Percentiles rank a stretch among this genome's conserved stretches.
These are phyloP conservation scores for Plasmodium gaboni DNA, from an alignment of 169 alveolate genomes.

Conservation along the genomic window DNA sequence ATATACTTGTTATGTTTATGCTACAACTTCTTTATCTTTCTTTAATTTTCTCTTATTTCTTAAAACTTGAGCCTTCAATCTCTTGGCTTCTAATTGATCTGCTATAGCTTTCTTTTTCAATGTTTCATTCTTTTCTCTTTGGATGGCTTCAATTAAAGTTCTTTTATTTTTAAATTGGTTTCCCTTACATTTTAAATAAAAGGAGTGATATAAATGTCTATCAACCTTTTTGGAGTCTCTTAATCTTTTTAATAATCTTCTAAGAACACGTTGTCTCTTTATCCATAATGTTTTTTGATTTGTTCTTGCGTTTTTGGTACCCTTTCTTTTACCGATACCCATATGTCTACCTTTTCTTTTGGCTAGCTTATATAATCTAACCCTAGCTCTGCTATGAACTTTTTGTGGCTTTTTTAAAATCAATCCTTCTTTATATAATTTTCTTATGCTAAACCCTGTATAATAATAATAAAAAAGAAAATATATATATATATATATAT, in stretches of 20 bases:
- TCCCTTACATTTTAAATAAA: conserved; percentile 98
- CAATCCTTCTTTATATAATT: conserved; percentile 97
- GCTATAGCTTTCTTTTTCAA: conserved; percentile 91
- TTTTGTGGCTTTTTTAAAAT: conserved; percentile 96
- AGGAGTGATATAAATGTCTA: conserved; percentile 97
- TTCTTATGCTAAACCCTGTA: conserved; percentile 91
- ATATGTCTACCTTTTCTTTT: conserved; percentile 98
- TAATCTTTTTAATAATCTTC: conserved; percentile 97
- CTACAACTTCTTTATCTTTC: conserved; percentile 73
- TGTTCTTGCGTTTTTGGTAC: conserved; percentile 98
- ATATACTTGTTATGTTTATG: conserved; percentile 14
- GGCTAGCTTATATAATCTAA: conserved; percentile 93
- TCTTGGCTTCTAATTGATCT: conserved; percentile 91
- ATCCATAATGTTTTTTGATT: conserved; percentile 98
- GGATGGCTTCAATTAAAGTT: conserved; percentile 97
- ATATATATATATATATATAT: not conserved
- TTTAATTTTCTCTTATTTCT: conserved; percentile 85
- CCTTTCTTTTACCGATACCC: conserved; percentile 98
- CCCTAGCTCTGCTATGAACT: conserved; percentile 97
- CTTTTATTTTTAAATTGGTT: conserved; percentile 98
- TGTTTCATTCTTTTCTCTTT: conserved; percentile 93
- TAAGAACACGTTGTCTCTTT: conserved; percentile 98
- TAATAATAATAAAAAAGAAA: not conserved
- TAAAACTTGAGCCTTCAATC: conserved; percentile 89
- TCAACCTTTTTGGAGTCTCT: conserved; percentile 97